Evolutionary conservation across 1,284 basidiomycete genomes (phyloP).

Genomic region (Tremellales sp.): DNA sequence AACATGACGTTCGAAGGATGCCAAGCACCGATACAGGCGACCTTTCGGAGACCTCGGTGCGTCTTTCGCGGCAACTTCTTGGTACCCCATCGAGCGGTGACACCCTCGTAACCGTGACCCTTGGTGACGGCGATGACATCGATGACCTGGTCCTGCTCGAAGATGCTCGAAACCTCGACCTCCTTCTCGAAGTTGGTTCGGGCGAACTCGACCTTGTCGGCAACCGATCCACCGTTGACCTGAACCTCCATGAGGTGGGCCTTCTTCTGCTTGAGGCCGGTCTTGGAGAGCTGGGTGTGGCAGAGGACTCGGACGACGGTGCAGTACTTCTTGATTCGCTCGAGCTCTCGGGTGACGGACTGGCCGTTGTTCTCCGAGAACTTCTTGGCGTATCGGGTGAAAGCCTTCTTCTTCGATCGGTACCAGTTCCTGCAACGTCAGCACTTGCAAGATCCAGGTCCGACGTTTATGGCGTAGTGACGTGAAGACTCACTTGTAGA

Average conservation of each 20-base stretch:
- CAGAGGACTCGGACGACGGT: slow-evolving; percentile 98
- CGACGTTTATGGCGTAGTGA: not conserved
- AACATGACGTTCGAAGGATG: slow-evolving; percentile 73
- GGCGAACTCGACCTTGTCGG: slow-evolving; percentile 98
- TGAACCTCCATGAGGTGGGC: slow-evolving; percentile 99
- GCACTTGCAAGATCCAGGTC: not conserved
- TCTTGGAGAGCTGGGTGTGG: slow-evolving; percentile 98
- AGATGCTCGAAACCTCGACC: slow-evolving; percentile 76
- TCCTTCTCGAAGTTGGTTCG: slow-evolving; percentile 97
- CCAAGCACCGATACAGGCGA: slow-evolving; percentile 88
- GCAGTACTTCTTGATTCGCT: slow-evolving; percentile 99
- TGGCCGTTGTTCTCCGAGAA: slow-evolving; percentile 93
- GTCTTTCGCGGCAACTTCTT: slow-evolving; percentile 92
- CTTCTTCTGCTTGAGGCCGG: slow-evolving; percentile 97
- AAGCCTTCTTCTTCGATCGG: slow-evolving; percentile 99
- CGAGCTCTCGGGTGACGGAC: slow-evolving; percentile 89
- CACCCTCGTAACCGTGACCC: slow-evolving; percentile 99
- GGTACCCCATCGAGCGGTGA: slow-evolving; percentile 98
- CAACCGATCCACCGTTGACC: slow-evolving; percentile 93
- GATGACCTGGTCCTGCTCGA: slow-evolving; percentile 95
- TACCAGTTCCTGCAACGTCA: slow-evolving; percentile 81
- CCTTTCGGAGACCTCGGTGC: slow-evolving; percentile 99
- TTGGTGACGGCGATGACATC: slow-evolving; percentile 98
- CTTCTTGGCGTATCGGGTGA: slow-evolving; percentile 96
- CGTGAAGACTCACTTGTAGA: slow-evolving; percentile 69